Conservation (phyloP, 176 grass and related monocot species). For the Paspalum vaginatum region DNA sequence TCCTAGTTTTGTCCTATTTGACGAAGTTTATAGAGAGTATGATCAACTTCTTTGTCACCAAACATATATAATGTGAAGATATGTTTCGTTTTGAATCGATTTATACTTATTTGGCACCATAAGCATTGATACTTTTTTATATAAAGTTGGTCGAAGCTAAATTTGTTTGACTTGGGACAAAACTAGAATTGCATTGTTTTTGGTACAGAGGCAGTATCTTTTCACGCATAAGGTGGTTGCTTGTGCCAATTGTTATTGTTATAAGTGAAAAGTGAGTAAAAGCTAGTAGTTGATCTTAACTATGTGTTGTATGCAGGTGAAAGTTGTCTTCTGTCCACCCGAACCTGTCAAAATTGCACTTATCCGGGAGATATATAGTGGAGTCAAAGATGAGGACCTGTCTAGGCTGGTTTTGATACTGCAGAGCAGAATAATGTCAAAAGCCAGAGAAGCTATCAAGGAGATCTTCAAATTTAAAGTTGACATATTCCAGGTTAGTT, state of each 20-base stretch:
- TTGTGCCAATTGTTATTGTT: not conserved
- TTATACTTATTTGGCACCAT: no score
- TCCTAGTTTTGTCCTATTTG: no score
- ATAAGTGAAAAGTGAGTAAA: not conserved
- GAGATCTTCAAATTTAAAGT: constrained; percentile 77
- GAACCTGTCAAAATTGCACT: constrained; percentile 68
- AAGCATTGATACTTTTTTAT: no score
- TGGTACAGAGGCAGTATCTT: not conserved
- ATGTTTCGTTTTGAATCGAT: no score
- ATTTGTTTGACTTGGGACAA: no score
- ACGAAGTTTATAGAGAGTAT: no score
- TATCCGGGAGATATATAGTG: constrained; percentile 48
- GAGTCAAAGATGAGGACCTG: constrained; percentile 51
- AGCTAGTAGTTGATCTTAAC: constrained; percentile 13
- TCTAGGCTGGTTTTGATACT: constrained; percentile 65
- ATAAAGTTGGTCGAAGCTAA: no score
- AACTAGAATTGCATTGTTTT: no score
- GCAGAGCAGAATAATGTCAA: constrained; percentile 62
- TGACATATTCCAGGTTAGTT: constrained; percentile 71
- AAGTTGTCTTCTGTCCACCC: constrained; percentile 63
- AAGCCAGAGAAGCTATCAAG: constrained; percentile 66
- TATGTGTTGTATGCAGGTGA: constrained; percentile 56
- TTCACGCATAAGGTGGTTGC: constrained; percentile 23
- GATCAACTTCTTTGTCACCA: no score
- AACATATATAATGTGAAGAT: no score